A percentile compares a stretch with the other conserved stretches of the same genome.
Evolutionary conservation across 179 eudicot species (phyloP).

Genomic region (Silene coronaria): DNA sequence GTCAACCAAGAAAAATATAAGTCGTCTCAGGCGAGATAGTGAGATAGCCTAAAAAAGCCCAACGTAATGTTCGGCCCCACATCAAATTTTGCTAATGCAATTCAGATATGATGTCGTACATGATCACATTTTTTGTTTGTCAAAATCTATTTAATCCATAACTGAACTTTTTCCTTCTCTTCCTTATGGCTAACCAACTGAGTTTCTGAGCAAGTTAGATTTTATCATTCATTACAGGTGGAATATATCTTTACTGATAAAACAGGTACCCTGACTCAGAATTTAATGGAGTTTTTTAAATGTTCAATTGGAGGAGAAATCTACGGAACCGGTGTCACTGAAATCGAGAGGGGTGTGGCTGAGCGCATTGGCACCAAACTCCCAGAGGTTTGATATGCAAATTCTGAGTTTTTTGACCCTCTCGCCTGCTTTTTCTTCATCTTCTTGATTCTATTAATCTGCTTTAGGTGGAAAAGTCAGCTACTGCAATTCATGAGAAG

Average conservation of each 20-base stretch:
- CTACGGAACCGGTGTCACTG: slow-evolving; percentile 89
- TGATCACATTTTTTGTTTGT: neutral
- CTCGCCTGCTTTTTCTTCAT: neutral
- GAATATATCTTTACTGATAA: slow-evolving; percentile 20
- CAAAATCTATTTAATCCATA: neutral
- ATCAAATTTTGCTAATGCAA: neutral
- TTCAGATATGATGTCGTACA: slow-evolving; percentile 6
- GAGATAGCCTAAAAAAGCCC: neutral
- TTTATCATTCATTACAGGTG: slow-evolving; percentile 18
- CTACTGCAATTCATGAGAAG: slow-evolving; percentile 63
- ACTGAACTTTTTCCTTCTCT: neutral
- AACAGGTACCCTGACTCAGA: slow-evolving; percentile 93
- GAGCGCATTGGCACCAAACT: slow-evolving; percentile 55
- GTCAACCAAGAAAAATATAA: neutral
- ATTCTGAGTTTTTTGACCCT: neutral
- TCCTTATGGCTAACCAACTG: neutral
- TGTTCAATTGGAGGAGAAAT: slow-evolving; percentile 92
- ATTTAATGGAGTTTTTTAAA: slow-evolving; percentile 96
- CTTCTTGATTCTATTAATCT: slow-evolving; percentile 20
- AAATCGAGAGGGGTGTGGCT: slow-evolving; percentile 81
- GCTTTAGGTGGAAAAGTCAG: slow-evolving; percentile 47
- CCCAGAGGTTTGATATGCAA: slow-evolving; percentile 41
- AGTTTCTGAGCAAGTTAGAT: slow-evolving; percentile 18
- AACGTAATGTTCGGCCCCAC: neutral
- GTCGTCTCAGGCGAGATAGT: neutral